A percentile compares a stretch with the other conserved stretches of the same genome.
These are phyloP conservation scores for Kappamyces sp. DNA, from an alignment of 192 early-diverging fungal genomes.

Conservation along the genomic window DNA sequence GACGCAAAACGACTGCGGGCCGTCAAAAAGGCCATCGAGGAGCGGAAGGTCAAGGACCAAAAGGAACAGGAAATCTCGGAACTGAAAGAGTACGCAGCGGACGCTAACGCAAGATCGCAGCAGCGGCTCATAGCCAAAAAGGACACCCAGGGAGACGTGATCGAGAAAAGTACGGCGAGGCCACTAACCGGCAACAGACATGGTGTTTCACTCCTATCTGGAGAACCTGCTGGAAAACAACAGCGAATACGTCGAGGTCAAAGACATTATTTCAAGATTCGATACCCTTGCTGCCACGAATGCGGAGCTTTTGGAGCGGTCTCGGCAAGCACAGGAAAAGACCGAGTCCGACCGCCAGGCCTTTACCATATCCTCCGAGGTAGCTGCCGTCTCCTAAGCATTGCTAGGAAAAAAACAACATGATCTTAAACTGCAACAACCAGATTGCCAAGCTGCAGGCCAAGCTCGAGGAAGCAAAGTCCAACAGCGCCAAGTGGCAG, in stretches of 20 bases:
- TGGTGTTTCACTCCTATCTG: slow-evolving; percentile 48
- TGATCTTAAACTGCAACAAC: slow-evolving; percentile 60
- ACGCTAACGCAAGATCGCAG: no score
- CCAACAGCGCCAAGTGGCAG: slow-evolving; percentile 43
- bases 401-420: slow-evolving; percentile 52
- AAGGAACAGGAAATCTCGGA: slow-evolving; percentile 48
- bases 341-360: slow-evolving; percentile 43
- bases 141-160: slow-evolving; percentile 33
- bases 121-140: slow-evolving; percentile 22
- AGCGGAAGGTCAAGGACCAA: slow-evolving; percentile 47
- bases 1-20: slow-evolving; percentile 62
- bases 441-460: slow-evolving; percentile 57
- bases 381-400: slow-evolving; percentile 15
- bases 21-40: slow-evolving; percentile 53
- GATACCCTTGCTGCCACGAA: slow-evolving; percentile 62
- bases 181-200: slow-evolving; percentile 27
- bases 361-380: slow-evolving; percentile 48
- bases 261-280: slow-evolving; percentile 55
- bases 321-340: slow-evolving; percentile 51
- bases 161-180: slow-evolving; percentile 45
- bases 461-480: slow-evolving; percentile 46
- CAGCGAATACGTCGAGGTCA: slow-evolving; percentile 57
- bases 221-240: slow-evolving; percentile 49
- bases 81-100: slow-evolving; percentile 28
- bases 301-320: slow-evolving; percentile 48